phyloP scores from a whole-genome alignment of 768 basidiomycete genomes.

The Boletus rubropictus region DNA sequence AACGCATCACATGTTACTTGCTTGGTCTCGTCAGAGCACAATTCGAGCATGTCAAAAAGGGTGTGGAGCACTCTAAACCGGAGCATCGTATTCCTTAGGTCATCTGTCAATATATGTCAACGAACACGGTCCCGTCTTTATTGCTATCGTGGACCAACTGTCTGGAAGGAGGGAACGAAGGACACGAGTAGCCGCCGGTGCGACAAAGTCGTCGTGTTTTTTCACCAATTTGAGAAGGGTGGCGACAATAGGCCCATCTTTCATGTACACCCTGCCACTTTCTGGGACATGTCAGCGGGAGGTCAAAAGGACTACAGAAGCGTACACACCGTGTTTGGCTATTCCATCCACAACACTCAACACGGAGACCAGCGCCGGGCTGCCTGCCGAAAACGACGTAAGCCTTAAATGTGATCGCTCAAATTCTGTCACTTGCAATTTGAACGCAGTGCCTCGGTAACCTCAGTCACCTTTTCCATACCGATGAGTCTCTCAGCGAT shows the following conservation, averaged over 20 bases:
- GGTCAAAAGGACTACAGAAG: neutral
- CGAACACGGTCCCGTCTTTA: neutral
- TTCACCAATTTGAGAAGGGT: slow-evolving; percentile 19
- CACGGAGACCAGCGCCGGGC: slow-evolving; percentile 19
- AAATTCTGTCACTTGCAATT: slow-evolving; percentile 8
- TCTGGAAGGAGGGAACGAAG: slow-evolving; percentile 23
- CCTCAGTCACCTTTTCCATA: slow-evolving; percentile 15
- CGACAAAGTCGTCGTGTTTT: slow-evolving; percentile 26
- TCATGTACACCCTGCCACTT: slow-evolving; percentile 8
- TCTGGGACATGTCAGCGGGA: neutral
- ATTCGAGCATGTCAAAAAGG: slow-evolving; percentile 19
- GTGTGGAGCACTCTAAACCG: slow-evolving; percentile 8
- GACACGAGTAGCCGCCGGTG: slow-evolving; percentile 24
- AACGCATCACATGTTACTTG: slow-evolving; percentile 11
- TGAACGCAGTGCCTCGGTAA: slow-evolving; percentile 13
- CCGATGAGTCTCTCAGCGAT: slow-evolving; percentile 13
- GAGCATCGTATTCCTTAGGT: slow-evolving; percentile 19
- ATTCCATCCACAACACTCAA: slow-evolving; percentile 18
- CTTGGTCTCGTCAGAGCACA: slow-evolving; percentile 19
- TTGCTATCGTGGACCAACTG: slow-evolving; percentile 5
- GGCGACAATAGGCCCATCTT: neutral
- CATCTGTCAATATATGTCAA: slow-evolving; percentile 11
- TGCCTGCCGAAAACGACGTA: slow-evolving; percentile 9
- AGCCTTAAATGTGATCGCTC: neutral
- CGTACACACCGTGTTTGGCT: slow-evolving; percentile 9